Conservation (phyloP, 208 protist species). For the Leishmania martiniquensis region DNA sequence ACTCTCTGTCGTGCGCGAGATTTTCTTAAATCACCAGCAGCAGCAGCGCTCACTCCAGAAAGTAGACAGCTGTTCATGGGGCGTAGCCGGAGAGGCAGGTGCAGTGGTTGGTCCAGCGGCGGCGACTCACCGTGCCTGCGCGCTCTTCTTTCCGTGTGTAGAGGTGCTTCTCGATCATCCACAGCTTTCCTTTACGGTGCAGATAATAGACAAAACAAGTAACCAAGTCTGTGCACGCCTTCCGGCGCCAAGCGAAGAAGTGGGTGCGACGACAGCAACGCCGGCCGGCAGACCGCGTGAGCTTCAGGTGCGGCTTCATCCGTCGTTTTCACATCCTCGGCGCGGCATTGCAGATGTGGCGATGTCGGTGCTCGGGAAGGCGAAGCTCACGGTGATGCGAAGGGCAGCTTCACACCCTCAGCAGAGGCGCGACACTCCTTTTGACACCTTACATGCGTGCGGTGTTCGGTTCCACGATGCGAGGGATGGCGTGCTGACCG, state of each 20-base stretch:
- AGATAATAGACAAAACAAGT: slow-evolving; percentile 12
- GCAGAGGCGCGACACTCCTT: background rate
- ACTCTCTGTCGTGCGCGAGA: background rate
- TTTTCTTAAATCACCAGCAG: slow-evolving; percentile 1
- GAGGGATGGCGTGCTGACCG: background rate
- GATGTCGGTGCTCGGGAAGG: background rate
- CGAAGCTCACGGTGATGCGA: background rate
- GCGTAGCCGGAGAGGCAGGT: background rate
- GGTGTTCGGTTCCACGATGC: slow-evolving; percentile 4
- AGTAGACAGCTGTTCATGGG: background rate
- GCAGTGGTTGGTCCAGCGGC: background rate
- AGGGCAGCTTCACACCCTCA: background rate
- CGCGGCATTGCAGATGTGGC: slow-evolving; percentile 35
- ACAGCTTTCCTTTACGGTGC: slow-evolving; percentile 53
- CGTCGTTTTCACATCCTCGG: slow-evolving; percentile 38
- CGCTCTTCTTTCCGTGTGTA: slow-evolving; percentile 36
- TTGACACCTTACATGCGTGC: background rate
- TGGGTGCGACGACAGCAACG: background rate
- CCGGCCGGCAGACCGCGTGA: background rate
- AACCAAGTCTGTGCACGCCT: background rate
- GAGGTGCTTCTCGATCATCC: slow-evolving; percentile 53
- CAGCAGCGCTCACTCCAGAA: background rate
- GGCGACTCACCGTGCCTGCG: background rate
- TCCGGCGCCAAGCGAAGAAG: background rate
- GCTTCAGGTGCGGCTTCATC: slow-evolving; percentile 35